phyloP scores from a whole-genome alignment of 768 basidiomycete species.

The Russula lepida region DNA sequence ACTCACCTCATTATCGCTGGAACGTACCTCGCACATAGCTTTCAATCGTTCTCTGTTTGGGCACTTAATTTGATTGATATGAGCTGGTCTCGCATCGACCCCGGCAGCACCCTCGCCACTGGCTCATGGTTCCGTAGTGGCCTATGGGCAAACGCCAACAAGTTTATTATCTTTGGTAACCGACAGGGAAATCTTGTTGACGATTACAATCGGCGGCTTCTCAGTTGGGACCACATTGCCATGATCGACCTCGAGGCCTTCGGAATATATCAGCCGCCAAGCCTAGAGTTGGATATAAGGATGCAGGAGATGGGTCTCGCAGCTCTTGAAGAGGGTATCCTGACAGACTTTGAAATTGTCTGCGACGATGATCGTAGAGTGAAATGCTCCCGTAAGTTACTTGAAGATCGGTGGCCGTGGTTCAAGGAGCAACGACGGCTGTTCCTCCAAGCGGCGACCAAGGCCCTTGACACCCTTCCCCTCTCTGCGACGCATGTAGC shows the following conservation, averaged over 20 bases:
- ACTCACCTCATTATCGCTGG: slow-evolving; percentile 90
- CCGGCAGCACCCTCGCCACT: slow-evolving; percentile 72
- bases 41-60: slow-evolving; percentile 96
- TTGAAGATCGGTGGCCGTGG: slow-evolving; percentile 95
- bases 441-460: slow-evolving; percentile 50
- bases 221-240: slow-evolving; percentile 89
- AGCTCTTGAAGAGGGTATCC: slow-evolving; percentile 67
- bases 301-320: slow-evolving; percentile 83
- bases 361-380: slow-evolving; percentile 87
- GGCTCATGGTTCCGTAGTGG: slow-evolving; percentile 96
- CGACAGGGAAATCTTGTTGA: slow-evolving; percentile 79
- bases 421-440: slow-evolving; percentile 64
- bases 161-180: slow-evolving; percentile 88
- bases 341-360: slow-evolving; percentile 88
- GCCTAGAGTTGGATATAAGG: slow-evolving; percentile 50
- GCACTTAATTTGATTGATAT: slow-evolving; percentile 77
- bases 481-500: slow-evolving; percentile 52
- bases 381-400: slow-evolving; percentile 69
- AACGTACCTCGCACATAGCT: slow-evolving; percentile 89
- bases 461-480: slow-evolving; percentile 51
- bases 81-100: slow-evolving; percentile 84
- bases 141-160: slow-evolving; percentile 76
- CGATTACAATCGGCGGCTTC: slow-evolving; percentile 84
- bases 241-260: slow-evolving; percentile 90
- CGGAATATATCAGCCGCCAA: slow-evolving; percentile 88